These are phyloP conservation scores for Houttuynia cordata DNA, from an alignment of 164 flowering plant species.

Conservation along the genomic window DNA sequence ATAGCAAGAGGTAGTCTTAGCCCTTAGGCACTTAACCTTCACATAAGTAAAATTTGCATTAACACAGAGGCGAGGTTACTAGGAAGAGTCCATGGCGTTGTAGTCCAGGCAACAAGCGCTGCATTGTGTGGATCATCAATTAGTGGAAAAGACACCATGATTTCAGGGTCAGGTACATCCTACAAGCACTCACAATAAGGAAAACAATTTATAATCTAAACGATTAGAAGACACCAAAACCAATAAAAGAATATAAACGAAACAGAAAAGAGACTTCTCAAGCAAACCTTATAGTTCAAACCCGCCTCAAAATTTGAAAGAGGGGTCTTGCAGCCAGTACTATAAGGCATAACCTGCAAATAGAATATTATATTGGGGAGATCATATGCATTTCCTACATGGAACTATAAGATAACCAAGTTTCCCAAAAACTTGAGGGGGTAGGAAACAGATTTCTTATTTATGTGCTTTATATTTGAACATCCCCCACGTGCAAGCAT, in stretches of 20 bases:
- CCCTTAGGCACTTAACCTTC: conserved; percentile 35
- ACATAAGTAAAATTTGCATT: conserved; percentile 64
- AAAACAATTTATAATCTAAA: neutral
- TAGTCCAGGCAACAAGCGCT: conserved; percentile 95
- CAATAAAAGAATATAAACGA: neutral
- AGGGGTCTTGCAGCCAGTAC: conserved; percentile 94
- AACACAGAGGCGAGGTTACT: conserved; percentile 91
- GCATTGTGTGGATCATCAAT: conserved; percentile 61
- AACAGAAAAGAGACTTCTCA: neutral
- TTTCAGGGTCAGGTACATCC: conserved; percentile 86
- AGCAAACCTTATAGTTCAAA: conserved; percentile 61
- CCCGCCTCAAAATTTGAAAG: conserved; percentile 91
- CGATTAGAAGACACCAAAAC: neutral
- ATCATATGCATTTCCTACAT: too few relatives aligned
- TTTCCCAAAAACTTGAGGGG: too few relatives aligned
- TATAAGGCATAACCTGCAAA: conserved; percentile 94
- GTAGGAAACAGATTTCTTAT: too few relatives aligned
- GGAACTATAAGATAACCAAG: too few relatives aligned
- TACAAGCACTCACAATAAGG: conserved; percentile 16
- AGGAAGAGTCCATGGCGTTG: conserved; percentile 99
- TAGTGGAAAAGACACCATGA: conserved; percentile 78
- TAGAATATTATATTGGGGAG: too few relatives aligned
- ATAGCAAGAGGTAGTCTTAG: too few relatives aligned
- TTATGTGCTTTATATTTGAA: too few relatives aligned
- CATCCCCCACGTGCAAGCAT: too few relatives aligned